These are phyloP conservation scores for Areca catechu DNA, from an alignment of 176 grass and related monocot genomes.

Conservation along the genomic window DNA sequence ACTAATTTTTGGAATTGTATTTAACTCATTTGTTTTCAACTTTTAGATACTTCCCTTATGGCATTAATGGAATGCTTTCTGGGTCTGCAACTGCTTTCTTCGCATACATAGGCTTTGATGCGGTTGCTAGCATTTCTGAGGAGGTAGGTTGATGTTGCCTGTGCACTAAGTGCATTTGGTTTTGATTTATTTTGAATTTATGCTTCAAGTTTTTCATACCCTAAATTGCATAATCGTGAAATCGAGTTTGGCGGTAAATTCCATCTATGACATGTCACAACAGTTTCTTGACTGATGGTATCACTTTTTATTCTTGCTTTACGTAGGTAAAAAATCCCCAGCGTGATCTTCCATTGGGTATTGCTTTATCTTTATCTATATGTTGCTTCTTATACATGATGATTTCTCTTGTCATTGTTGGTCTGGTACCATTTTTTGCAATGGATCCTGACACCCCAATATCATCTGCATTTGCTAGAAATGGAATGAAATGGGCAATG, in stretches of 20 bases:
- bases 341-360: slow-evolving; percentile 71
- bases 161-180: too few relatives aligned
- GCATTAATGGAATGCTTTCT: slow-evolving; percentile 48
- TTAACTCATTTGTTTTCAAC: too few relatives aligned
- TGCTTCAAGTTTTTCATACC: too few relatives aligned
- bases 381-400: slow-evolving; percentile 93
- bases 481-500: slow-evolving; percentile 75
- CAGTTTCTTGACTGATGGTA: too few relatives aligned
- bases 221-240: too few relatives aligned
- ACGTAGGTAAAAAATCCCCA: slow-evolving; percentile 95
- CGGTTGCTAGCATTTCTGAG: slow-evolving; percentile 67
- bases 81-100: slow-evolving; percentile 91
- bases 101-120: slow-evolving; percentile 84
- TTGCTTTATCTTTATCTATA: slow-evolving; percentile 45
- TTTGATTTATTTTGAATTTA: too few relatives aligned
- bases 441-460: slow-evolving; percentile 85
- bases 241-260: too few relatives aligned
- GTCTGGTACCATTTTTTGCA: slow-evolving; percentile 63
- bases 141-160: slow-evolving; percentile 35
- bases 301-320: too few relatives aligned
- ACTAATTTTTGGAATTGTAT: too few relatives aligned
- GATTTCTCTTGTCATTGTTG: slow-evolving; percentile 73
- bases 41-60: slow-evolving; percentile 76
- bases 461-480: slow-evolving; percentile 55
- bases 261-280: too few relatives aligned